Evolutionary conservation across 805 yeast genomes (phyloP), one percentile per base, ranked within the genome.

Genomic region (Yueomyces sp.): DNA sequence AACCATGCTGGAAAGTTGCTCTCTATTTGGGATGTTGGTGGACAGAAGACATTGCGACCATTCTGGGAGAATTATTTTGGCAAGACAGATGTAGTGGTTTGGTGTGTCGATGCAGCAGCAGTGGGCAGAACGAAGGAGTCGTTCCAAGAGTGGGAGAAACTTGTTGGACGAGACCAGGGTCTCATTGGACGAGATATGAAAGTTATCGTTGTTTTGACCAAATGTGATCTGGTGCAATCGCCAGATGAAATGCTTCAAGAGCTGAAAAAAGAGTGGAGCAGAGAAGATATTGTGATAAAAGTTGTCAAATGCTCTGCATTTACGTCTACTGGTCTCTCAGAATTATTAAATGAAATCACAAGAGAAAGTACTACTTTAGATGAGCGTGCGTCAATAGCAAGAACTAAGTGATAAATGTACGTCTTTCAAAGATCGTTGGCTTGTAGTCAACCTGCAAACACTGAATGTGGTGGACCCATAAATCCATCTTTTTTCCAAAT

Each of bases 51-150:
- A 1, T 66, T 88, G 38, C 66, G 97, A 40, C 79, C 88, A 19
- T 87, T 87, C 68, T 88, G 97, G 97, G 78, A 84, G 53, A 90
- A 88, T 63, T 88, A 90, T 60, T 88, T 83, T 55, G 96, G 87
- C 50, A 77, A 76, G 52, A 77, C 83, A 0, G 88, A 88, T 52
- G 75, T 77, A 4, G 66, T 88, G 19, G 62, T 88, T 9, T 88
- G 96, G 96, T 95, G 88, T 26, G 72, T 90, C 4, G 96, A 90
- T 61, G 71, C 77, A 2, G 52, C 55, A 39, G 60, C 81, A 26
- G 56, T 74, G 29, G 77, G 75, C 40, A 64, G 96, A 42, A 63
- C 85, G 28, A 55, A 63, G 6, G 94, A 84, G 62, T 81, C 82
- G 49, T 70, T 74, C 42, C 46, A 48, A 1, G 96, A 87, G 61